phyloP scores from a whole-genome alignment of 345 rosid species.

The Euphorbia peplus region DNA sequence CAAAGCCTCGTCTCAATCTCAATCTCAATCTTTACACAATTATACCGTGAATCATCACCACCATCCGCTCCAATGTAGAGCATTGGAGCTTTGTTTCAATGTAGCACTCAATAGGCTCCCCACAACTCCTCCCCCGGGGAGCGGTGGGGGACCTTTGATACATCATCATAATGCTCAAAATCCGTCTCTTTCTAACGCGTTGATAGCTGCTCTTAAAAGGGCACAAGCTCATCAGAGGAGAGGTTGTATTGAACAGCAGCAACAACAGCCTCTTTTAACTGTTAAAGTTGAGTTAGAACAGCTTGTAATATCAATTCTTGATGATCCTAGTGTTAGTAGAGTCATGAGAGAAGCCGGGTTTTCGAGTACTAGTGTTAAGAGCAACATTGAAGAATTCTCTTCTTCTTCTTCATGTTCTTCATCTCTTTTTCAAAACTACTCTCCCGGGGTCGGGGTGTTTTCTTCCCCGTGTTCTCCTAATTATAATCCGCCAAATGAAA shows the following conservation, averaged over 20 bases:
- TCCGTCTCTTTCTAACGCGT: constrained; percentile 50
- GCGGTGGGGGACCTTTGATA: constrained; percentile 43
- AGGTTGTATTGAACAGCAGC: constrained; percentile 48
- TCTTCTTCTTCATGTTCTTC: constrained; percentile 44
- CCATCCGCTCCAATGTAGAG: constrained; percentile 51
- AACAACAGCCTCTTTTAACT: constrained; percentile 49
- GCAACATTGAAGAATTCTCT: constrained; percentile 64
- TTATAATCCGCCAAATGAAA: constrained; percentile 34
- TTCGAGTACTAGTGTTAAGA: constrained; percentile 73
- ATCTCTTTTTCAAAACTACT: constrained; percentile 59
- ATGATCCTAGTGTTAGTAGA: constrained; percentile 86
- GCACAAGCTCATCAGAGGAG: constrained; percentile 54
- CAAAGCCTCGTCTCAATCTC: constrained; percentile 45
- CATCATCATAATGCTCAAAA: constrained; percentile 29
- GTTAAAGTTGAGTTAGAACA: constrained; percentile 75
- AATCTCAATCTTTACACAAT: constrained; percentile 33
- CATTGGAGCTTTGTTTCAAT: constrained; percentile 60
- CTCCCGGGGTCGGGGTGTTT: constrained; percentile 49
- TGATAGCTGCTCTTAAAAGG: constrained; percentile 51
- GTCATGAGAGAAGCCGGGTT: constrained; percentile 96
- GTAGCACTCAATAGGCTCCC: constrained; percentile 56
- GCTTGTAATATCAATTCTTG: constrained; percentile 62
- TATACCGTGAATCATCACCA: constrained; percentile 31
- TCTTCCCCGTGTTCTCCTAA: constrained; percentile 82
- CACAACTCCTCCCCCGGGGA: constrained; percentile 39